A percentile compares a stretch with the other conserved stretches of the same genome.
These are phyloP conservation scores for Fraxinus greggii DNA, from an alignment of 305 asterid species.

Conservation along the genomic window DNA sequence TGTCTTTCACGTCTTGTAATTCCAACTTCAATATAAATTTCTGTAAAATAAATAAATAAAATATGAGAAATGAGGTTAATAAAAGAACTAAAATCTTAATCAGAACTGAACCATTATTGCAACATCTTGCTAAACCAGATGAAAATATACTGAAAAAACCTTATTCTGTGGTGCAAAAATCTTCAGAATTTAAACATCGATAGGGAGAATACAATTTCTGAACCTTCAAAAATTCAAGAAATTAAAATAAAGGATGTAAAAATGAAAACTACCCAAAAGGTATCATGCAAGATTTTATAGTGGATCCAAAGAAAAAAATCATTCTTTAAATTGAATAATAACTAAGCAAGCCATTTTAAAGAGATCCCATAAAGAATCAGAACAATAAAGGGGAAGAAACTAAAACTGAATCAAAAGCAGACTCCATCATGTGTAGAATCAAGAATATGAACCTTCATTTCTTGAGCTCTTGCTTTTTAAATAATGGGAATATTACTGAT, in stretches of 20 bases:
- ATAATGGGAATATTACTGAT: constrained; percentile 19
- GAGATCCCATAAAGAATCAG: constrained; percentile 12
- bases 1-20: constrained; percentile 55
- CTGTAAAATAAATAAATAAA: constrained; percentile 35
- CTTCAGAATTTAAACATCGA: background rate
- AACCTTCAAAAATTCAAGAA: background rate
- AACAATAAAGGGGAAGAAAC: constrained; percentile 2
- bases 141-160: no score
- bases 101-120: background rate
- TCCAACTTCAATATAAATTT: constrained; percentile 74
- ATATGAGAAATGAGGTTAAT: background rate
- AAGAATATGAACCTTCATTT: constrained; percentile 43
- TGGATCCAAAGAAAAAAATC: constrained; percentile 6
- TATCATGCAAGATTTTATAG: background rate
- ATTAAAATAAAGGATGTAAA: background rate
- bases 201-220: background rate
- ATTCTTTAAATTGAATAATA: constrained; percentile 12
- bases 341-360: background rate
- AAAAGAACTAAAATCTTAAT: background rate
- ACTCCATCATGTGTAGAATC: background rate
- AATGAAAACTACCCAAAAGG: background rate
- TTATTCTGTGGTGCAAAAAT: background rate
- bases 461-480: constrained; percentile 8
- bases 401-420: background rate
- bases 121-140: no score